Evolutionary conservation across 768 basidiomycete species (phyloP).

Genomic region (Amyloporia xantha): DNA sequence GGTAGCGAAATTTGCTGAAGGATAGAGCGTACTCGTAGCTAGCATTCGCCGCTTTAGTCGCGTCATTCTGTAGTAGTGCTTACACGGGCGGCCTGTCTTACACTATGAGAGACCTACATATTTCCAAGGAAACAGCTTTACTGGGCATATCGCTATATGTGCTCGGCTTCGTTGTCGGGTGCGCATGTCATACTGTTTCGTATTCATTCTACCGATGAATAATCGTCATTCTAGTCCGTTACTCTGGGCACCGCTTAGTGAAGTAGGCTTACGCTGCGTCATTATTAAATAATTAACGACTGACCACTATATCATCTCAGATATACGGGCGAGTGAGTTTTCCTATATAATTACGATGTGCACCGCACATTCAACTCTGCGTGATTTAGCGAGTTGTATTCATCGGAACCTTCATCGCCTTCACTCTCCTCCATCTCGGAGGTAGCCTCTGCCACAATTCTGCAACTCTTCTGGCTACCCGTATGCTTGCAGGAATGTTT

Average conservation of each 20-base stretch:
- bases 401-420: constrained; percentile 43
- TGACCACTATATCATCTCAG: constrained; percentile 8
- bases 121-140: constrained; percentile 46
- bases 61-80: constrained; percentile 53
- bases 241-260: constrained; percentile 53
- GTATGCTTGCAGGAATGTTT: constrained; percentile 51
- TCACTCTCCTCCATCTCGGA: constrained; percentile 47
- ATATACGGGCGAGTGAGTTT: constrained; percentile 41
- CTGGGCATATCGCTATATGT: constrained; percentile 59
- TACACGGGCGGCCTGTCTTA: constrained; percentile 46
- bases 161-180: constrained; percentile 57
- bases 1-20: background rate
- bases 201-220: background rate
- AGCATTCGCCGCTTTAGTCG: constrained; percentile 48
- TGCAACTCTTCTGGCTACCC: constrained; percentile 41
- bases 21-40: too few relatives aligned
- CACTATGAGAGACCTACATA: constrained; percentile 39
- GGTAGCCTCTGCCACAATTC: constrained; percentile 45
- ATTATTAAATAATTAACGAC: background rate
- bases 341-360: too few relatives aligned
- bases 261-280: constrained; percentile 27
- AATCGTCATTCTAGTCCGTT: constrained; percentile 30
- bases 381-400: constrained; percentile 55
- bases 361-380: constrained; percentile 1
- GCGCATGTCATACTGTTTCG: constrained; percentile 9